Conservation (phyloP, 257 asterid genomes). For the Nemophila menziesii region DNA sequence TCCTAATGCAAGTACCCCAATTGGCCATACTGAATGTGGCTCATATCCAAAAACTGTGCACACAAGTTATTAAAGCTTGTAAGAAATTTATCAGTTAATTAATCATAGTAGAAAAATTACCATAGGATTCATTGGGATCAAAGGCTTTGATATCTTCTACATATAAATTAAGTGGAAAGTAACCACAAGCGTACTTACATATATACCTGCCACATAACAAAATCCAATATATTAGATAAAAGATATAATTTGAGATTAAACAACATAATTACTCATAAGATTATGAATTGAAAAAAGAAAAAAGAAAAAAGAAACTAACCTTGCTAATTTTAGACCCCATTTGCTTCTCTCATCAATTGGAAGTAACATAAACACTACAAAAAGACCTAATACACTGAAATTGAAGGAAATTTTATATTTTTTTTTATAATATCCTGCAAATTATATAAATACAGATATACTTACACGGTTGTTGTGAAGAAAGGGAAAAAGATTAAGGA, state of each 20-base stretch:
- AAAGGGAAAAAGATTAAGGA: constrained; percentile 60
- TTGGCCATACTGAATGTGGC: constrained; percentile 98
- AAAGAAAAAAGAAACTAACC: constrained; percentile 21
- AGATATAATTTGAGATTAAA: background rate
- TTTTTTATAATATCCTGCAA: background rate
- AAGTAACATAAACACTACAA: constrained; percentile 42
- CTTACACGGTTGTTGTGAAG: constrained; percentile 50
- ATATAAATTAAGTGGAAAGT: constrained; percentile 71
- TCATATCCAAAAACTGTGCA: constrained; percentile 84
- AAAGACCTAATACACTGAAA: constrained; percentile 59
- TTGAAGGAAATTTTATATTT: background rate
- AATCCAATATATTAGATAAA: background rate
- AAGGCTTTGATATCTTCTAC: constrained; percentile 91
- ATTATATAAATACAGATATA: constrained; percentile 3
- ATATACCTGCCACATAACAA: constrained; percentile 46
- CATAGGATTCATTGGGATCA: constrained; percentile 89
- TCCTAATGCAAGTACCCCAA: constrained; percentile 76
- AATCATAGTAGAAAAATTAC: constrained; percentile 24
- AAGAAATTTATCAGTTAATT: too few species aligned
- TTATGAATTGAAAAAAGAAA: background rate
- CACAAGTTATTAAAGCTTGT: too few species aligned
- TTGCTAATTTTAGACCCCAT: constrained; percentile 52
- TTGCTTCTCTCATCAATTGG: constrained; percentile 66
- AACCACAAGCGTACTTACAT: constrained; percentile 77
- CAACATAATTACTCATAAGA: background rate